phyloP scores from a whole-genome alignment of 257 asterid species.

The Solanum virginianum region DNA sequence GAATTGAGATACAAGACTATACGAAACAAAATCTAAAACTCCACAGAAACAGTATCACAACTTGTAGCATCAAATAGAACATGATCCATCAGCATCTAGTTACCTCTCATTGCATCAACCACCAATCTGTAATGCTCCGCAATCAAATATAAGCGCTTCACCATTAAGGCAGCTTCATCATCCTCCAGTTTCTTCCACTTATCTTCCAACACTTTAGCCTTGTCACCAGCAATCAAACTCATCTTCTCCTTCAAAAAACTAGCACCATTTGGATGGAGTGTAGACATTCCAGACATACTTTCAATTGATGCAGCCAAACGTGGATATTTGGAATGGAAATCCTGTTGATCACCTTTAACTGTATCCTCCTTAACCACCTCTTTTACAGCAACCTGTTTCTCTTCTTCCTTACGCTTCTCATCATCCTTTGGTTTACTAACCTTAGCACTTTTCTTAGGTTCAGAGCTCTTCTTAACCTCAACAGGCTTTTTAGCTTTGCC shows the following conservation, averaged over 20 bases:
- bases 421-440: not conserved
- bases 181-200: constrained; percentile 42
- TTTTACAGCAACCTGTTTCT: not conserved
- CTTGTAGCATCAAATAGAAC: not conserved
- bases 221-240: constrained; percentile 20
- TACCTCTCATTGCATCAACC: constrained; percentile 9
- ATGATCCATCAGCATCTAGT: not conserved
- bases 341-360: not conserved
- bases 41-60: not conserved
- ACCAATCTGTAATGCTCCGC: constrained; percentile 22
- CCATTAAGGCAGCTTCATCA: constrained; percentile 24
- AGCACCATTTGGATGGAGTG: not conserved
- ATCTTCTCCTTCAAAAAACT: constrained; percentile 17
- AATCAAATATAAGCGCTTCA: constrained; percentile 26
- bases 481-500: not conserved
- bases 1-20: not conserved
- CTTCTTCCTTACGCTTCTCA: not conserved
- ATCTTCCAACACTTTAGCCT: constrained; percentile 42
- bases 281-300: not conserved
- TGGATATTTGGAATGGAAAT: constrained; percentile 26
- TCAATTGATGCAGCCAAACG: constrained; percentile 18
- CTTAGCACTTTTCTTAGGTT: not conserved
- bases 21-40: not conserved
- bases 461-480: not conserved
- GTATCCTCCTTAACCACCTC: constrained; percentile 3